Evolutionary conservation across 306 rosid genomes (phyloP).

Genomic region (Pyrus communis): DNA sequence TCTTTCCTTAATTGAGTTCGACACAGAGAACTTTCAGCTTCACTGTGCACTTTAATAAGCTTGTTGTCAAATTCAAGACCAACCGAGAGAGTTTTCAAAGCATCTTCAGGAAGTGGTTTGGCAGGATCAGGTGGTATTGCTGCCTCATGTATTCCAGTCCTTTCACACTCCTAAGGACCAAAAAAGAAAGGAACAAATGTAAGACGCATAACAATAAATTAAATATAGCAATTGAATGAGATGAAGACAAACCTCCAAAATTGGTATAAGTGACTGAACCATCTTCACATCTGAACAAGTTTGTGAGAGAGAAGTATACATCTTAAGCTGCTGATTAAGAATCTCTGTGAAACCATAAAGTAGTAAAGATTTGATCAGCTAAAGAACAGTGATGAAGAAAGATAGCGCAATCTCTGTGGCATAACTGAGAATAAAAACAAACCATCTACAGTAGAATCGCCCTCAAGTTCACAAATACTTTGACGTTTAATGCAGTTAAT

Average conservation of each 20-base stretch:
- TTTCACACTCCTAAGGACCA: conserved; percentile 45
- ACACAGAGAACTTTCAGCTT: conserved; percentile 27
- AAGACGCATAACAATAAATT: background rate
- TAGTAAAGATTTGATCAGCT: background rate
- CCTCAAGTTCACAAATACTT: conserved; percentile 88
- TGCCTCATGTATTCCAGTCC: conserved; percentile 45
- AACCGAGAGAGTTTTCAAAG: conserved; percentile 48
- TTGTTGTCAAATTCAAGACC: conserved; percentile 47
- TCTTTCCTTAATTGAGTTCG: conserved; percentile 37
- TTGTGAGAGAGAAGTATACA: conserved; percentile 82
- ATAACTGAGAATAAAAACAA: conserved; percentile 27
- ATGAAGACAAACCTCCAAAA: conserved; percentile 68
- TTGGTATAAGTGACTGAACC: conserved; percentile 90
- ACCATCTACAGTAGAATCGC: conserved; percentile 77
- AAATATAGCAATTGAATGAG: conserved; percentile 12
- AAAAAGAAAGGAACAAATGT: background rate
- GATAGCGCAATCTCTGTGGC: background rate
- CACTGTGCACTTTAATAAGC: conserved; percentile 37
- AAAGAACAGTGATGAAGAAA: background rate
- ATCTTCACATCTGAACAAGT: conserved; percentile 62
- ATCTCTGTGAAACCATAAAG: conserved; percentile 51
- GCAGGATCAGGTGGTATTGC: conserved; percentile 45
- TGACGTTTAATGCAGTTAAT: conserved; percentile 42
- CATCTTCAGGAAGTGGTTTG: conserved; percentile 70
- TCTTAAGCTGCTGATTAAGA: conserved; percentile 62